phyloP scores from a whole-genome alignment of 179 eudicot species.

The Sideroxylon spinosum region DNA sequence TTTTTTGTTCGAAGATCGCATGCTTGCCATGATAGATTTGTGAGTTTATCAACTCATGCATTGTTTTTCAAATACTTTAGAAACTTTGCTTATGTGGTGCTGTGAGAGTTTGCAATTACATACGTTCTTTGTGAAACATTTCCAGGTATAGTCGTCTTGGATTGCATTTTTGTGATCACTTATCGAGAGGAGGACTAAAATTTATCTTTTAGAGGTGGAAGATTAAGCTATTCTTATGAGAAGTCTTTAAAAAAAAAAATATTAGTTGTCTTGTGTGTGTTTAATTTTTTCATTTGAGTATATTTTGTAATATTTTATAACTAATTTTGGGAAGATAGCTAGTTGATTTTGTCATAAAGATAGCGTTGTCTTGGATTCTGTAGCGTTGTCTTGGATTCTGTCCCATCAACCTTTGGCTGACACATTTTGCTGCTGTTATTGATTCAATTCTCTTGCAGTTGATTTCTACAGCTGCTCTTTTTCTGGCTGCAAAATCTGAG shows the following conservation, averaged over 20 bases:
- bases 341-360: not conserved
- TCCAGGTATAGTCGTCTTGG: not conserved
- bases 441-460: conserved; percentile 45
- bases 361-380: not conserved
- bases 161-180: not conserved
- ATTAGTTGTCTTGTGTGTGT: not conserved
- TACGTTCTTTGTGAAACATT: not conserved
- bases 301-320: not conserved
- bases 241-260: too few relatives aligned
- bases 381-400: not conserved
- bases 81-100: not conserved
- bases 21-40: conserved; percentile 97
- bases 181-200: not conserved
- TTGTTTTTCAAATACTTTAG: not conserved
- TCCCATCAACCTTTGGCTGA: not conserved
- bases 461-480: conserved; percentile 90
- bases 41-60: conserved; percentile 39
- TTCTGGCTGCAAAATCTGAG: conserved; percentile 91
- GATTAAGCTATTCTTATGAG: not conserved
- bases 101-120: not conserved
- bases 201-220: not conserved
- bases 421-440: not conserved
- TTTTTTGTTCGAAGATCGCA: conserved; percentile 89
- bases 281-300: not conserved
- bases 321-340: not conserved